Percentiles rank a stretch among this genome's conserved stretches.
These are phyloP conservation scores for Saccharomycopsis babjevae DNA, from an alignment of 805 yeast species.

Conservation along the genomic window DNA sequence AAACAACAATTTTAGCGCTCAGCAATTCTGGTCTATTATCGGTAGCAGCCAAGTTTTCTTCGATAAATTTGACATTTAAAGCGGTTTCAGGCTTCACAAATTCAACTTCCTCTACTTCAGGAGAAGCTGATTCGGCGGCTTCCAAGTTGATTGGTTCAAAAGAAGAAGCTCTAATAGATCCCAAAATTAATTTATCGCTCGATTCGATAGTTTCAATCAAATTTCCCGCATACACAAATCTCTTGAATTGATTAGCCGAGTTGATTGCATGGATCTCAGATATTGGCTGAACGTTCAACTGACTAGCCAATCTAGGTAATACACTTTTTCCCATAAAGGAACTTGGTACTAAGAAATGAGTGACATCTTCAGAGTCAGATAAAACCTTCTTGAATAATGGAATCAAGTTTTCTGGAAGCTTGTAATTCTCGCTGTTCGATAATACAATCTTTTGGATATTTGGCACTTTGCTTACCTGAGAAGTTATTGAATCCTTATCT, in stretches of 20 bases:
- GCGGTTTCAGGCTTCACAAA: constrained; percentile 27
- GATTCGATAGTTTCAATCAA: constrained; percentile 75
- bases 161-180: constrained; percentile 80
- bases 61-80: constrained; percentile 50
- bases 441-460: constrained; percentile 37
- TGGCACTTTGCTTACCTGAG: neutral
- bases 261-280: constrained; percentile 69
- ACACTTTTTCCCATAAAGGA: constrained; percentile 83
- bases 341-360: constrained; percentile 72
- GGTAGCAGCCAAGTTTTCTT: constrained; percentile 62
- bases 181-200: constrained; percentile 50
- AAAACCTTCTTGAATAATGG: constrained; percentile 46
- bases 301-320: constrained; percentile 79
- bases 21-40: constrained; percentile 81
- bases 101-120: constrained; percentile 39
- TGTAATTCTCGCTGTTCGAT: constrained; percentile 48
- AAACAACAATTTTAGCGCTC: constrained; percentile 68
- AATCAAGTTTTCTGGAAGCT: constrained; percentile 72
- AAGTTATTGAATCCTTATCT: constrained; percentile 35
- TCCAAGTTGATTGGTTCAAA: constrained; percentile 38
- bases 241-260: constrained; percentile 60
- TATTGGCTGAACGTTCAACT: constrained; percentile 78
- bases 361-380: constrained; percentile 30
- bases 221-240: constrained; percentile 96
- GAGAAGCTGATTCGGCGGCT: constrained; percentile 30